phyloP scores from a whole-genome alignment of 345 rosid genomes.

The Brassica nigra region DNA sequence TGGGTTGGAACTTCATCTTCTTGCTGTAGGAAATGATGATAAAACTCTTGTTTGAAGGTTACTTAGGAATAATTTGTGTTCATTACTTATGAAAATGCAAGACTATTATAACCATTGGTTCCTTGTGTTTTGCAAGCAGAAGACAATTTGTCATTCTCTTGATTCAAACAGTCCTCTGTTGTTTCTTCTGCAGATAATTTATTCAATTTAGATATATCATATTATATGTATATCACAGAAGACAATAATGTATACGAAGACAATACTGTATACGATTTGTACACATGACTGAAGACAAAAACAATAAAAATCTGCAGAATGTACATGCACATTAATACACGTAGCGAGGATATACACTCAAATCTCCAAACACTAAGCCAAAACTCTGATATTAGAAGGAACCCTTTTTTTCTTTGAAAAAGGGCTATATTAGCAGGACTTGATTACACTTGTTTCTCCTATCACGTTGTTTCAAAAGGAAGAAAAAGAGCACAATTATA shows the following conservation, averaged over 20 bases:
- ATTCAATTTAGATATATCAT: neutral
- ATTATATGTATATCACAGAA: too few relatives aligned
- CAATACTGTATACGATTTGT: too few relatives aligned
- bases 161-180: neutral
- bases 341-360: neutral
- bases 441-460: neutral
- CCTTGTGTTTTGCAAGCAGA: too few relatives aligned
- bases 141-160: neutral
- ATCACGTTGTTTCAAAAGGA: neutral
- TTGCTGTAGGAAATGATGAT: neutral
- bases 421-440: neutral
- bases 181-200: neutral
- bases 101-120: neutral
- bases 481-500: neutral
- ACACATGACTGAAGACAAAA: neutral
- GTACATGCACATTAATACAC: neutral
- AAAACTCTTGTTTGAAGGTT: neutral
- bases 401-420: too few relatives aligned
- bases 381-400: neutral
- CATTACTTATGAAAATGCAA: neutral
- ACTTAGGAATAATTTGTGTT: neutral
- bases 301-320: neutral
- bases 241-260: too few relatives aligned
- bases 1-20: too few relatives aligned
- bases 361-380: neutral